These are phyloP conservation scores for Grosmannia serpens DNA, from an alignment of 2,329 filamentous ascomycete genomes.

Conservation along the genomic window DNA sequence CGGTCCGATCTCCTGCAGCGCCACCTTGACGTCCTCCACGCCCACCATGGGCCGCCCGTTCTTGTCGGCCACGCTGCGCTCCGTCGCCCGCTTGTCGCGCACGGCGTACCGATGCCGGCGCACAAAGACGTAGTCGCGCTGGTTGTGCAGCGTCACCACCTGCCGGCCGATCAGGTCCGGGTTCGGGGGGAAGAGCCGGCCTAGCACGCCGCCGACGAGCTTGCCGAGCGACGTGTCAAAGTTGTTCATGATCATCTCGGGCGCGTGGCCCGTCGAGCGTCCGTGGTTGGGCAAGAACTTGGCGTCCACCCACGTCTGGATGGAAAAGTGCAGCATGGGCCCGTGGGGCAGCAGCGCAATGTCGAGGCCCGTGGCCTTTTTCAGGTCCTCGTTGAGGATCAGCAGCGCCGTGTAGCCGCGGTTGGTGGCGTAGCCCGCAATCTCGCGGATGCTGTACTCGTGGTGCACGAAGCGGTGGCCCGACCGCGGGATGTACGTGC, in stretches of 20 bases:
- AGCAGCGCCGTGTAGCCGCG: constrained; percentile 75
- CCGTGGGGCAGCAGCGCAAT: constrained; percentile 75
- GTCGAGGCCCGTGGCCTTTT: constrained; percentile 70
- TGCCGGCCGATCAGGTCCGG: constrained; percentile 68
- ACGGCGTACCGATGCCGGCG: constrained; percentile 86
- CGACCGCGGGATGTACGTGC: constrained; percentile 75
- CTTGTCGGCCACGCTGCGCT: constrained; percentile 72
- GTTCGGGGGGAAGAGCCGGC: constrained; percentile 63
- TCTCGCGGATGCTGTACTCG: constrained; percentile 88
- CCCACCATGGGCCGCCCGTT: constrained; percentile 79
- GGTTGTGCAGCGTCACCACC: constrained; percentile 86
- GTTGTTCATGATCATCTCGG: constrained; percentile 83
- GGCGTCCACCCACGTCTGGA: constrained; percentile 83
- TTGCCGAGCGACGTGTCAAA: constrained; percentile 90
- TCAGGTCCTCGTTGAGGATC: constrained; percentile 80
- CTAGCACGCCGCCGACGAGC: constrained; percentile 75
- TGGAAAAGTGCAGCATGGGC: constrained; percentile 85
- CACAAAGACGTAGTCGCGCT: constrained; percentile 93
- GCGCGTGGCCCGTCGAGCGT: constrained; percentile 80
- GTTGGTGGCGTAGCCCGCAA: constrained; percentile 72
- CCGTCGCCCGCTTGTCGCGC: constrained; percentile 72
- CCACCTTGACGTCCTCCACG: constrained; percentile 73
- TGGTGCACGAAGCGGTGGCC: constrained; percentile 65
- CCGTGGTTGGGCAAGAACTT: constrained; percentile 80
- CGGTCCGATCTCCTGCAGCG: constrained; percentile 83